Conservation (phyloP, 2,329 filamentous ascomycete genomes). For the Ilyonectria mors-panacis region DNA sequence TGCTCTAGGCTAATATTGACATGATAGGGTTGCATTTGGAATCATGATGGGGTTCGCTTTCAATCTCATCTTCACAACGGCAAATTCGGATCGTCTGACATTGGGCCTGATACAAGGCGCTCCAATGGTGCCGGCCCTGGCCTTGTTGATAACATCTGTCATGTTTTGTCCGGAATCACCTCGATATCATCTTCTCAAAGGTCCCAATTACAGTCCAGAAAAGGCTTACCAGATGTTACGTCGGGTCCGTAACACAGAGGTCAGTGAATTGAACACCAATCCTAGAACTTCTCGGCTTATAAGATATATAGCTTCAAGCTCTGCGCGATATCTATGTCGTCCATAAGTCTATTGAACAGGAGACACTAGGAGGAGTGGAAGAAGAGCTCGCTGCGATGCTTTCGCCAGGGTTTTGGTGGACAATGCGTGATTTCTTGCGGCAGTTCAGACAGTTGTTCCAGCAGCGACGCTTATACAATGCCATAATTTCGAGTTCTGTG, state of each 20-base stretch:
- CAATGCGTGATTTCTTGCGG: conserved; percentile 47
- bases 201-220: conserved; percentile 54
- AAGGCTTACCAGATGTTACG: conserved; percentile 55
- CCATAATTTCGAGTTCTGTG: conserved; percentile 50
- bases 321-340: conserved; percentile 59
- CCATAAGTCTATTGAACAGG: conserved; percentile 52
- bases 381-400: conserved; percentile 38
- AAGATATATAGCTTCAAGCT: conserved; percentile 54
- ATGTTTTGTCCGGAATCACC: conserved; percentile 60
- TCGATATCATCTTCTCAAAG: conserved; percentile 58
- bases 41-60: conserved; percentile 56
- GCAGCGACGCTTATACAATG: conserved; percentile 50
- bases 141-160: conserved; percentile 52
- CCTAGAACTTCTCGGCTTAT: neutral
- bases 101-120: conserved; percentile 56
- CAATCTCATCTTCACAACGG: conserved; percentile 55
- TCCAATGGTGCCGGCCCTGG: conserved; percentile 55
- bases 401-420: conserved; percentile 48
- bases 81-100: conserved; percentile 29
- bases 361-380: conserved; percentile 45
- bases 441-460: conserved; percentile 50
- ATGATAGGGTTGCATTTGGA: conserved; percentile 52
- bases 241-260: conserved; percentile 56
- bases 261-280: conserved; percentile 10
- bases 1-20: neutral